These are phyloP conservation scores for Nothopassalora personata DNA, from an alignment of 2,329 filamentous ascomycete genomes.

Conservation along the genomic window DNA sequence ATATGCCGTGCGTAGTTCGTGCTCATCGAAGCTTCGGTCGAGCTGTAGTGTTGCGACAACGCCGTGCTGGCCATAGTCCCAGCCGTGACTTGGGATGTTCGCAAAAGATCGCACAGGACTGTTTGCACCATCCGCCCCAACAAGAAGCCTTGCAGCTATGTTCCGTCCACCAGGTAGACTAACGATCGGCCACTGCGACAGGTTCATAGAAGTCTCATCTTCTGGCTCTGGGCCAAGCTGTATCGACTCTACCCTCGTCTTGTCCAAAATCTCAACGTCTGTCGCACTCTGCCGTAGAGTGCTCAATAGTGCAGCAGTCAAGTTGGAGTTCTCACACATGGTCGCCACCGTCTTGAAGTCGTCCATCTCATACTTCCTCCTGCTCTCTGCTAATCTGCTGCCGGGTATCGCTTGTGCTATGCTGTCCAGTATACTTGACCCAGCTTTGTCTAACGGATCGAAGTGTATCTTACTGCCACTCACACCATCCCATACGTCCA, in stretches of 20 bases:
- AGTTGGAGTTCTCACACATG: slow-evolving; percentile 93
- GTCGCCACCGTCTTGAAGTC: slow-evolving; percentile 63
- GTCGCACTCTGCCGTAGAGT: slow-evolving; percentile 53
- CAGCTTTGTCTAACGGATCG: slow-evolving; percentile 28
- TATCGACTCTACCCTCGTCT: slow-evolving; percentile 74
- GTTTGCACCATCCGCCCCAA: slow-evolving; percentile 92
- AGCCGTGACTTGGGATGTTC: slow-evolving; percentile 76
- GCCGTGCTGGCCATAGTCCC: slow-evolving; percentile 89
- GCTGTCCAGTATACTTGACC: slow-evolving; percentile 22
- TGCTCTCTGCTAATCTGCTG: slow-evolving; percentile 21
- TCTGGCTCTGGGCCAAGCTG: slow-evolving; percentile 62
- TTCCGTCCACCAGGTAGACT: slow-evolving; percentile 58
- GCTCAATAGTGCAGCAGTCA: slow-evolving; percentile 70
- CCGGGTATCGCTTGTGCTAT: slow-evolving; percentile 28
- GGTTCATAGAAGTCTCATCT: slow-evolving; percentile 53
- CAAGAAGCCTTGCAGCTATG: slow-evolving; percentile 76
- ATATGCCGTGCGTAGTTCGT: slow-evolving; percentile 67
- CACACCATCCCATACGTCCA: slow-evolving; percentile 98
- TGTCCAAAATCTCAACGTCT: slow-evolving; percentile 64
- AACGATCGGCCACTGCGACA: slow-evolving; percentile 83
- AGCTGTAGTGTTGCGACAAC: slow-evolving; percentile 84
- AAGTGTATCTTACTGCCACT: slow-evolving; percentile 85
- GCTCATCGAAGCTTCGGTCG: slow-evolving; percentile 28
- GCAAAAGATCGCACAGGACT: slow-evolving; percentile 88
- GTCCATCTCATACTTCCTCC: slow-evolving; percentile 21